These are phyloP conservation scores for Balakata baccata DNA, from an alignment of 345 rosid genomes.

Conservation along the genomic window DNA sequence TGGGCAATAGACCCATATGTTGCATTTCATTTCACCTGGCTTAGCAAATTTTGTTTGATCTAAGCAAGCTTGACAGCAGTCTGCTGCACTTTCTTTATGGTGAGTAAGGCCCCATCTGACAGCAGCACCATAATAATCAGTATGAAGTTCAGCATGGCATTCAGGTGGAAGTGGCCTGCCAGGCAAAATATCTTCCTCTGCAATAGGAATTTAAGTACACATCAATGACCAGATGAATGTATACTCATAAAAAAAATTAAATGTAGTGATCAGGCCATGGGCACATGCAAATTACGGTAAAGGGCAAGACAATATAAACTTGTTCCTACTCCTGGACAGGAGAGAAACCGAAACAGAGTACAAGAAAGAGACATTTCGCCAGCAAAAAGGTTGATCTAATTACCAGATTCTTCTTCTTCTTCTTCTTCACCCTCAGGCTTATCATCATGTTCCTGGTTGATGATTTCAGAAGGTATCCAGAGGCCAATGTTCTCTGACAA, in stretches of 20 bases:
- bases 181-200: conserved; percentile 75
- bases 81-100: conserved; percentile 95
- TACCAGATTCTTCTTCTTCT: conserved; percentile 76
- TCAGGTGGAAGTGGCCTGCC: conserved; percentile 80
- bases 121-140: conserved; percentile 88
- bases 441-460: conserved; percentile 73
- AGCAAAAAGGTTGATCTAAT: conserved; percentile 15
- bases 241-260: not conserved
- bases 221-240: not conserved
- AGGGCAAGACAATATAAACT: conserved; percentile 1
- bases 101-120: conserved; percentile 97
- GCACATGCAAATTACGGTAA: not conserved
- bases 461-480: conserved; percentile 75
- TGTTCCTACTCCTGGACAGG: not conserved
- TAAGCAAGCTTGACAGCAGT: conserved; percentile 95
- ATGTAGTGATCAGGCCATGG: not conserved
- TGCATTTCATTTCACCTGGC: conserved; percentile 85
- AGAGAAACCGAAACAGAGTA: not conserved
- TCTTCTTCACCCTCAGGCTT: conserved; percentile 73
- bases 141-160: conserved; percentile 79
- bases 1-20: conserved; percentile 98
- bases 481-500: conserved; percentile 82
- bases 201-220: conserved; percentile 1
- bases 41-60: conserved; percentile 77
- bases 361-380: not conserved